phyloP scores from a whole-genome alignment of 2,329 filamentous ascomycete genomes.

The Allantophomopsis lycopodina region DNA sequence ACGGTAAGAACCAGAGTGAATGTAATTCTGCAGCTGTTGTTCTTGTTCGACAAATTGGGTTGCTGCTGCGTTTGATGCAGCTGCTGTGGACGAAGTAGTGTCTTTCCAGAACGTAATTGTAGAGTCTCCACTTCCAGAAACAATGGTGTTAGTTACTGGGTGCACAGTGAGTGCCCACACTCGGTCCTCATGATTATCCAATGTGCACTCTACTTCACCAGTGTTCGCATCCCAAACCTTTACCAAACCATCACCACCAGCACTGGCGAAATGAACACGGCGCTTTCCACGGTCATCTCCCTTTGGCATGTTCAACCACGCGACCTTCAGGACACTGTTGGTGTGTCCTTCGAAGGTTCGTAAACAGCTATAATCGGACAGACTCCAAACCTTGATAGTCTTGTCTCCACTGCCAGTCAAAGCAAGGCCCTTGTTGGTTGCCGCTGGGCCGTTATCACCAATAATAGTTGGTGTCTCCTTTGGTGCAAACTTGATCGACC shows the following conservation, averaged over 20 bases:
- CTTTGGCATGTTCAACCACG: conserved; percentile 57
- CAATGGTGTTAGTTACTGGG: conserved; percentile 54
- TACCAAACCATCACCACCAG: conserved; percentile 85
- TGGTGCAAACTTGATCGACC: conserved; percentile 86
- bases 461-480: conserved; percentile 60
- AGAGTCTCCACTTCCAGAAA: conserved; percentile 85
- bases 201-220: conserved; percentile 74
- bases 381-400: conserved; percentile 88
- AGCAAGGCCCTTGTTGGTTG: conserved; percentile 63
- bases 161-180: conserved; percentile 82
- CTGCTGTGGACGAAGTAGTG: conserved; percentile 69
- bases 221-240: conserved; percentile 89
- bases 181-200: conserved; percentile 94
- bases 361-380: conserved; percentile 83
- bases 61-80: conserved; percentile 58
- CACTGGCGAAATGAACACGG: conserved; percentile 64
- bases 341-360: conserved; percentile 93
- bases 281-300: conserved; percentile 37
- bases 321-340: conserved; percentile 86
- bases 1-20: conserved; percentile 75
- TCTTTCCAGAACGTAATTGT: conserved; percentile 94
- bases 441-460: conserved; percentile 57
- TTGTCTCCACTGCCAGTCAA: conserved; percentile 93
- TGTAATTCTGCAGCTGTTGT: conserved; percentile 86
- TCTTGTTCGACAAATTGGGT: conserved; percentile 83